phyloP scores from a whole-genome alignment of 2,329 filamentous ascomycete species.

The Xylariaceae sp. region DNA sequence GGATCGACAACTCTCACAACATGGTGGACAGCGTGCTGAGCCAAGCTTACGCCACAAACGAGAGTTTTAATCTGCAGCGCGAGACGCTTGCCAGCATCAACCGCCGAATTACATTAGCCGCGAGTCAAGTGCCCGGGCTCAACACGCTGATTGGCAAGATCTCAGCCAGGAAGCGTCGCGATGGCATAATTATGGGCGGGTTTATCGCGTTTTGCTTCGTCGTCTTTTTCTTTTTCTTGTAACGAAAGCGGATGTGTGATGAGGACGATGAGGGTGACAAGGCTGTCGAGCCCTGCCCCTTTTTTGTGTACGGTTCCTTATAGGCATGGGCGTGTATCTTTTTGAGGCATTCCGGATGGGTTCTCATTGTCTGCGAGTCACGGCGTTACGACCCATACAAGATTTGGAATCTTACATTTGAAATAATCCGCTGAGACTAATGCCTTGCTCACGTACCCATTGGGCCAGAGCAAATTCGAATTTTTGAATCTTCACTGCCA shows the following conservation, averaged over 20 bases:
- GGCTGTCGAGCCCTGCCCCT: not conserved
- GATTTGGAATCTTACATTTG: slow-evolving; percentile 4
- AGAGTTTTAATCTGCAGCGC: slow-evolving; percentile 80
- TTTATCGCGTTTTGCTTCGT: slow-evolving; percentile 93
- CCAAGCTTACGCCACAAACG: slow-evolving; percentile 95
- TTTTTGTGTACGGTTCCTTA: slow-evolving; percentile 13
- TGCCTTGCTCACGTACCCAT: slow-evolving; percentile 6
- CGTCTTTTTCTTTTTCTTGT: slow-evolving; percentile 76
- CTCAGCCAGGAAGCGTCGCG: slow-evolving; percentile 88
- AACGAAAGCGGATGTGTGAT: slow-evolving; percentile 25
- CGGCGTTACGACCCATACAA: slow-evolving; percentile 18
- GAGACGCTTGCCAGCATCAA: slow-evolving; percentile 88
- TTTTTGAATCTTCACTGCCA: not conserved
- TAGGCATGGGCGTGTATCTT: slow-evolving; percentile 6
- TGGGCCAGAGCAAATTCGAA: not conserved
- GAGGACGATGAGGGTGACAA: not conserved
- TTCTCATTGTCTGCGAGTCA: slow-evolving; percentile 11
- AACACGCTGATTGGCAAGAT: slow-evolving; percentile 91
- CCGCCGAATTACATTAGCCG: slow-evolving; percentile 80
- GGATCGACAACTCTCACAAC: slow-evolving; percentile 84
- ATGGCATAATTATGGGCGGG: slow-evolving; percentile 85
- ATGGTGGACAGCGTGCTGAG: slow-evolving; percentile 87
- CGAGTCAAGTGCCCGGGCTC: slow-evolving; percentile 86
- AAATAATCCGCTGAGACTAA: slow-evolving; percentile 5
- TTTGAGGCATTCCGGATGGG: slow-evolving; percentile 13